Evolutionary conservation across 495 filamentous ascomycete species (phyloP), one percentile per base, ranked within the genome.

Genomic region (Penicillium steckii): DNA sequence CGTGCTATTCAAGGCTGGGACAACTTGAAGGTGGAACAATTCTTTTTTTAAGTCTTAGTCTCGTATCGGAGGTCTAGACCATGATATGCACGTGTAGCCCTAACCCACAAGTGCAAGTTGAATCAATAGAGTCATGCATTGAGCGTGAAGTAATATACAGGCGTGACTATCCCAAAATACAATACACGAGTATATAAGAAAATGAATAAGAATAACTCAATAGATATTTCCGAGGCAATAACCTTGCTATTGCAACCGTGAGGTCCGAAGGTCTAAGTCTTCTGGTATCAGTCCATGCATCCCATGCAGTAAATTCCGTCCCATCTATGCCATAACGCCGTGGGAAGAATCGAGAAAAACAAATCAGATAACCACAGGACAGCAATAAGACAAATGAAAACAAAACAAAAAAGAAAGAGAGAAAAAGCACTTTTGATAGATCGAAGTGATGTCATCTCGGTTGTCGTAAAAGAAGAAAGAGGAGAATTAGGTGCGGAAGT

Each of bases 261-360:
- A 69, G 72, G 73, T 72, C 71, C 21, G 57, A 61, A 61, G 61
- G 60, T 73, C 71, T 73, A 75, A 52, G 55, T 64, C 60, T 51
- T 59, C 66, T 75, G 71, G 73, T 76, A 76, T 75, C 69, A 76
- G 63, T 59, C 72, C 70, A 68, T 73, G 67, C 61, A 71, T 72
- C 62, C 69, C 70, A 67, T 57, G 57, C 48, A 54, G 58, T 24
- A 68, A 66, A 46, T 45, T 65, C 69, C 62, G 29, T 64, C 64
- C 73, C 64, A 61, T 76, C 73, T 76, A 76, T 74, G 37, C 61
- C 67, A 66, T 63, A 73, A 71, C 69, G 69, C 71, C 58, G 61
- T 53, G 48, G 44, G 47, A 59, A 48, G 38, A 61, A n/a, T n/a
- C n/a, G 15, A 49, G 46, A 59, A 26, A 32, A 64, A 50, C 51